Percentiles rank a stretch among this genome's conserved stretches.
These are phyloP conservation scores for Saccharomycopsis lassenensis DNA, from an alignment of 805 yeast species.

Conservation along the genomic window DNA sequence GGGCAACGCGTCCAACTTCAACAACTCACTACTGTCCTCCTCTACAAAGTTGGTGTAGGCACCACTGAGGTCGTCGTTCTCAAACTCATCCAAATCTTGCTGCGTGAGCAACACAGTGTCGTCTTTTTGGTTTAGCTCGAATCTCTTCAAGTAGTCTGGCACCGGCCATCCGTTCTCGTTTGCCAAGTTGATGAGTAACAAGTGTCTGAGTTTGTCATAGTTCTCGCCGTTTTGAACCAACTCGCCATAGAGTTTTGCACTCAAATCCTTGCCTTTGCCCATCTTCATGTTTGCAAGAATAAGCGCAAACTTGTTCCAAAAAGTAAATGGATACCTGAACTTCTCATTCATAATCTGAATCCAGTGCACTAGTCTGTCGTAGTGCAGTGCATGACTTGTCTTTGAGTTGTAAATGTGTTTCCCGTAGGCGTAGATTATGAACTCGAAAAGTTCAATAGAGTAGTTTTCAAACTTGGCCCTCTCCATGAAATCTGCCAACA, in stretches of 20 bases:
- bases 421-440: too few species aligned
- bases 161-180: conserved; percentile 13
- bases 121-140: too few species aligned
- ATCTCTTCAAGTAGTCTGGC: conserved; percentile 11
- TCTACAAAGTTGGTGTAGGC: too few species aligned
- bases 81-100: too few species aligned
- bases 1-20: too few species aligned
- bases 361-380: conserved; percentile 5
- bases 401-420: too few species aligned
- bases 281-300: too few species aligned
- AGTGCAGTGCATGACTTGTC: not conserved
- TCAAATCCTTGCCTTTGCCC: conserved; percentile 1
- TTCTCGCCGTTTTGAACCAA: conserved; percentile 21
- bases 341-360: conserved; percentile 8
- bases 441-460: too few species aligned
- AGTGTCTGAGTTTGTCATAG: conserved; percentile 24
- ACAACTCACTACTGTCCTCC: too few species aligned
- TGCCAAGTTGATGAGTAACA: conserved; percentile 11
- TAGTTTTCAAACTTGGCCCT: conserved; percentile 3
- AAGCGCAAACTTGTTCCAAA: conserved; percentile 11
- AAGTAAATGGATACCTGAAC: conserved; percentile 8
- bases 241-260: conserved; percentile 4
- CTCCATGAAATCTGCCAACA: conserved; percentile 5
- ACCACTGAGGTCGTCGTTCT: conserved; percentile 6
- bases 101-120: too few species aligned